Evolutionary conservation across 352 stramenopile genomes (phyloP).

Genomic region (Globisporangium lucens): DNA sequence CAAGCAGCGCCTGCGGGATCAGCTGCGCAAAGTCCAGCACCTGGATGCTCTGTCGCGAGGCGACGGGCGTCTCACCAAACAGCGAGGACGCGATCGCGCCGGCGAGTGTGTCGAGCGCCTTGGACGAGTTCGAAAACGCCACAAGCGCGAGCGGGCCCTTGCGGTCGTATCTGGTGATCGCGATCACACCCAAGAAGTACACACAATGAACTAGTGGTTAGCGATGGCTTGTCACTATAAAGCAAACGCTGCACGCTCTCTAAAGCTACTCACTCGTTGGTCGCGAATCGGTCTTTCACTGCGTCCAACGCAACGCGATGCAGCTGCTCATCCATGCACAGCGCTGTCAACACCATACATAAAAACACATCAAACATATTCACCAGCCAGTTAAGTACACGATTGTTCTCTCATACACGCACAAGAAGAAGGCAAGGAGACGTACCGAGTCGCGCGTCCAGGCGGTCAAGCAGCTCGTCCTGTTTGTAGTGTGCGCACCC

Average conservation of each 20-base stretch:
- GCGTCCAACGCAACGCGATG: slow-evolving; percentile 27
- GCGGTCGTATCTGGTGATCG: slow-evolving; percentile 30
- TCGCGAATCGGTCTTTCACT: slow-evolving; percentile 40
- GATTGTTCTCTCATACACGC: background rate
- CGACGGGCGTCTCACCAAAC: background rate
- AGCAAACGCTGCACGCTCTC: background rate
- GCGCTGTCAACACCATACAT: background rate
- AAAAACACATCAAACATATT: background rate
- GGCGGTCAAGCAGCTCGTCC: slow-evolving; percentile 41
- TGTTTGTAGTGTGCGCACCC: slow-evolving; percentile 32
- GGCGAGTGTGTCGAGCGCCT: slow-evolving; percentile 11
- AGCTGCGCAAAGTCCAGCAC: slow-evolving; percentile 28
- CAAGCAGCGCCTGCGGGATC: slow-evolving; percentile 15
- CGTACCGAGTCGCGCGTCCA: slow-evolving; percentile 38
- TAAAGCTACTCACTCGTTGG: slow-evolving; percentile 40
- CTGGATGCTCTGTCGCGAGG: slow-evolving; percentile 7
- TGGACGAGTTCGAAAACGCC: slow-evolving; percentile 48
- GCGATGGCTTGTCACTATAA: background rate
- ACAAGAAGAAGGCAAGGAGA: slow-evolving; percentile 2
- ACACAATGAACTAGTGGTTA: background rate
- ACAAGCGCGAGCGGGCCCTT: slow-evolving; percentile 48
- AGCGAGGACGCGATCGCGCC: slow-evolving; percentile 12
- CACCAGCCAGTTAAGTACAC: background rate
- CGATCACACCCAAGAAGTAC: background rate
- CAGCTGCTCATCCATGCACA: slow-evolving; percentile 31